Conservation (phyloP, 805 yeast genomes). For the Saccharomyces paradoxus region DNA sequence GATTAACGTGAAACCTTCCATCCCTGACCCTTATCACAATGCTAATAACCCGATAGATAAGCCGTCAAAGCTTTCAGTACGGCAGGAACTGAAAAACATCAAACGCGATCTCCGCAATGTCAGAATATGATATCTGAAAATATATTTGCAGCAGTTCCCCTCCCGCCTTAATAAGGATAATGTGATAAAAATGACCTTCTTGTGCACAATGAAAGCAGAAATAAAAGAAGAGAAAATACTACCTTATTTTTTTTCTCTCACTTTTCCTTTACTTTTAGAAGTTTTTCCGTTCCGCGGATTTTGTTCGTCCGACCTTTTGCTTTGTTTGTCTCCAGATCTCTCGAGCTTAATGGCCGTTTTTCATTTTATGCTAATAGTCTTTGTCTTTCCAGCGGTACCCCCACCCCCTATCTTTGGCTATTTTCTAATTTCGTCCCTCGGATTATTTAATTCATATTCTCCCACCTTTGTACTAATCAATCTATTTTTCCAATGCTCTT, state of each 20-base stretch:
- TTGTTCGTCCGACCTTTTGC: background rate
- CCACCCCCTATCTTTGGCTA: background rate
- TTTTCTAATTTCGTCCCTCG: background rate
- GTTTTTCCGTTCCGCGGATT: background rate
- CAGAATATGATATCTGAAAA: conserved; percentile 7
- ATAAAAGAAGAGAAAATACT: background rate
- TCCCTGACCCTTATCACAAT: background rate
- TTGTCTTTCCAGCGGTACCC: background rate
- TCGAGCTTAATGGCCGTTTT: background rate
- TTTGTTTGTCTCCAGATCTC: background rate
- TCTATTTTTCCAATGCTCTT: background rate
- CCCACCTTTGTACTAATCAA: background rate
- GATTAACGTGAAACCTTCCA: conserved; percentile 9
- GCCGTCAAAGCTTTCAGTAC: conserved; percentile 16
- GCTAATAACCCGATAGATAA: conserved; percentile 5
- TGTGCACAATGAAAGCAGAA: background rate
- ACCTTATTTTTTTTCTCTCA: background rate
- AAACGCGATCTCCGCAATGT: conserved; percentile 26
- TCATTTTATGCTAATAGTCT: background rate
- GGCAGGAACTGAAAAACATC: conserved; percentile 23
- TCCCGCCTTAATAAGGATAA: background rate
- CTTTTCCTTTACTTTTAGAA: background rate
- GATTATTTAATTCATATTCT: background rate
- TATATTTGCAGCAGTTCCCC: background rate
- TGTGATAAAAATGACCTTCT: background rate